Conservation (phyloP, 371 early-diverging fungal species). For the Syncephalastrum racemosum region DNA sequence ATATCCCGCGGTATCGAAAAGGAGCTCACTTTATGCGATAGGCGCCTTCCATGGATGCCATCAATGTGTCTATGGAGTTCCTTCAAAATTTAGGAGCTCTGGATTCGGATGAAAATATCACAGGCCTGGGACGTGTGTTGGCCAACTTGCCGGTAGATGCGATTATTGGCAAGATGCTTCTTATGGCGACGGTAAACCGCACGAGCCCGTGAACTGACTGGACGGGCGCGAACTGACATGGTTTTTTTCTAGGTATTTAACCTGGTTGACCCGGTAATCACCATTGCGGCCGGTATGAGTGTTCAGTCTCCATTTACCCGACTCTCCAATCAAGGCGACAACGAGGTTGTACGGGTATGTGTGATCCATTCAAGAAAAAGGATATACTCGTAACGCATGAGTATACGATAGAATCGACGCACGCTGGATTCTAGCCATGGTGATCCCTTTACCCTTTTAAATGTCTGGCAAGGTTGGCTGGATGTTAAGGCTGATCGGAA, state of each 20-base stretch:
- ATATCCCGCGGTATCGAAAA: background rate
- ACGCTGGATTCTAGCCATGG: conserved; percentile 58
- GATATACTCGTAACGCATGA: background rate
- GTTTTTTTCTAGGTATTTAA: conserved; percentile 43
- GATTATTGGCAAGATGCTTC: conserved; percentile 83
- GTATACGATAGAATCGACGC: conserved; percentile 43
- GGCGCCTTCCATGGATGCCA: conserved; percentile 60
- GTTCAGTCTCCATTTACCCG: conserved; percentile 68
- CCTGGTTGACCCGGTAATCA: conserved; percentile 75
- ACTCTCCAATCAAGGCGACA: conserved; percentile 38
- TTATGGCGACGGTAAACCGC: conserved; percentile 54
- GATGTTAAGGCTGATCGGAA: conserved; percentile 48
- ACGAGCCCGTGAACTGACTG: background rate
- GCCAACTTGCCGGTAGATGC: conserved; percentile 86
- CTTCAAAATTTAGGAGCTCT: conserved; percentile 63
- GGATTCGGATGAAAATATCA: conserved; percentile 57
- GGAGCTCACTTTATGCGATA: conserved; percentile 6
- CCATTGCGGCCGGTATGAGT: conserved; percentile 79
- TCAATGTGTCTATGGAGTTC: conserved; percentile 60
- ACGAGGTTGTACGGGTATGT: conserved; percentile 41
- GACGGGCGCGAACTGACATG: background rate
- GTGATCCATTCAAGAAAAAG: background rate
- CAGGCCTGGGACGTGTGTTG: conserved; percentile 83
- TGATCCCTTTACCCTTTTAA: conserved; percentile 67
- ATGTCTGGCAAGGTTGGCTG: conserved; percentile 67